Evolutionary conservation across 2,329 filamentous ascomycete genomes (phyloP).

Genomic region (Cercospora beticola): DNA sequence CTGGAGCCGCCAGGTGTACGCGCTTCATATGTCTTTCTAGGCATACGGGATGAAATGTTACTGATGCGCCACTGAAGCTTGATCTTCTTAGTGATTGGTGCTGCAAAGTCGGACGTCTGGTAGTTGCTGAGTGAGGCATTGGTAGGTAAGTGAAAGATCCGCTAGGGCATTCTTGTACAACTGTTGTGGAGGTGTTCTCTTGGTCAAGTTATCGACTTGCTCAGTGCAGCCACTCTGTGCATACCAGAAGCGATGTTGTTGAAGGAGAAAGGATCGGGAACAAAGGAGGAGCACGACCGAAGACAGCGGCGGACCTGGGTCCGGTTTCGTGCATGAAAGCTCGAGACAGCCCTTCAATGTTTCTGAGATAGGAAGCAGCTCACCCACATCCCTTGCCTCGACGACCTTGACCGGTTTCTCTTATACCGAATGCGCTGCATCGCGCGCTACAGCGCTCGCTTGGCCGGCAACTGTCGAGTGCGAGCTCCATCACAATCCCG

Average conservation of each 20-base stretch:
- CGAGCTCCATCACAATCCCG: constrained; percentile 24
- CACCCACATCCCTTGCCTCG: background rate
- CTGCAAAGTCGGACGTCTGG: background rate
- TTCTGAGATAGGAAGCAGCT: background rate
- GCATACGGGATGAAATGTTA: background rate
- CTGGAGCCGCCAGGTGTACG: background rate
- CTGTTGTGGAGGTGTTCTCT: background rate
- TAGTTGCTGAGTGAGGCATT: background rate
- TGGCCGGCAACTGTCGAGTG: constrained; percentile 29
- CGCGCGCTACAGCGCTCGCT: constrained; percentile 35
- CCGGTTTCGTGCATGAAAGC: background rate
- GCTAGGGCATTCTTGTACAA: background rate
- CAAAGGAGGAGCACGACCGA: background rate
- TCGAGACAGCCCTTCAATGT: background rate
- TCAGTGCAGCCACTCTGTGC: background rate
- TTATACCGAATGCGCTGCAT: constrained; percentile 32
- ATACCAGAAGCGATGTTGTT: background rate
- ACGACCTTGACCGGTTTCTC: background rate
- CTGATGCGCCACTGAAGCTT: background rate
- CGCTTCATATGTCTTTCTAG: background rate
- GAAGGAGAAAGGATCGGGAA: background rate
- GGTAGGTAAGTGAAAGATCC: background rate
- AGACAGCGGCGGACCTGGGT: background rate
- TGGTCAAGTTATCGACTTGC: background rate
- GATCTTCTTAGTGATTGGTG: background rate